Conservation (phyloP, 106 monocot species). For the Gastrodia elata region DNA sequence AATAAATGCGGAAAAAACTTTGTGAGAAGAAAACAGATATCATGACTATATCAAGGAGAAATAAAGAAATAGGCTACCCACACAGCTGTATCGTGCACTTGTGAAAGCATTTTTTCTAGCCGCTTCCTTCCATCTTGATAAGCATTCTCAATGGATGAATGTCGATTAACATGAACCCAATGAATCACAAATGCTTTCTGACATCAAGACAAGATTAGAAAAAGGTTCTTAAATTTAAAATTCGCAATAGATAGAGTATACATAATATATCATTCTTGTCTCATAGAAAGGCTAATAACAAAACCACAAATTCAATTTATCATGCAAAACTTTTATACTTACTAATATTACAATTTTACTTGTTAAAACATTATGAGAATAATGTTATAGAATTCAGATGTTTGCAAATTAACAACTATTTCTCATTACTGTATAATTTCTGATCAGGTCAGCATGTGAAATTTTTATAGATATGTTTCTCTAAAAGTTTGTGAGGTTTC, state of each 20-base stretch:
- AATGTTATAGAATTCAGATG: neutral
- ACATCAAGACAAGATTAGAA: slow-evolving; percentile 5
- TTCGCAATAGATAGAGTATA: neutral
- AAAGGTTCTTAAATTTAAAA: neutral
- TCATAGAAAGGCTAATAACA: neutral
- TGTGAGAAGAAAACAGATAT: neutral
- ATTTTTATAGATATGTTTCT: neutral
- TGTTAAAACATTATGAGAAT: neutral
- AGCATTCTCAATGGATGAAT: slow-evolving; percentile 66
- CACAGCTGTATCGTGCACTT: slow-evolving; percentile 62
- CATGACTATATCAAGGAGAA: neutral
- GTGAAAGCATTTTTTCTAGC: slow-evolving; percentile 48
- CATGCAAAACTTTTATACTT: neutral
- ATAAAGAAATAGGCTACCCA: slow-evolving; percentile 25
- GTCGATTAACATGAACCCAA: slow-evolving; percentile 69
- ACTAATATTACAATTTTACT: neutral
- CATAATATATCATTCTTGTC: neutral
- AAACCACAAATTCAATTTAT: neutral
- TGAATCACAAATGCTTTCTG: slow-evolving; percentile 92
- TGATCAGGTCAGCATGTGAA: neutral
- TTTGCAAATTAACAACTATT: neutral
- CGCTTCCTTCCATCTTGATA: slow-evolving; percentile 65
- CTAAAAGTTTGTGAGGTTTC: no score
- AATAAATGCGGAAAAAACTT: slow-evolving; percentile 5
- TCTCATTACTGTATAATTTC: neutral